phyloP scores from a whole-genome alignment of 768 basidiomycete species.

The Gymnopilus dilepis region DNA sequence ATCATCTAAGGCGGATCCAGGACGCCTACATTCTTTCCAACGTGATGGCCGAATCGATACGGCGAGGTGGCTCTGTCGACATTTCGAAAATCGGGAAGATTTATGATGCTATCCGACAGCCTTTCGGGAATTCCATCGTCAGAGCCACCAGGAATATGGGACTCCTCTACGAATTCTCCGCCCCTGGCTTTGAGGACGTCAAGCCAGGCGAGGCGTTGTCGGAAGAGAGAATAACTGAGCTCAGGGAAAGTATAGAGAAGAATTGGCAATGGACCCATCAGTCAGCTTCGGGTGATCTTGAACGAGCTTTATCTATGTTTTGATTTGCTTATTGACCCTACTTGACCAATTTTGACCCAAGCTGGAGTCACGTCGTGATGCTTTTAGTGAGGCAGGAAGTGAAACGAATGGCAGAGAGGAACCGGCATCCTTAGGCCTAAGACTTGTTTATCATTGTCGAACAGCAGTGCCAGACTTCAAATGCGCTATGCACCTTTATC shows the following conservation, averaged over 20 bases:
- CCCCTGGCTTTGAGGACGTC: slow-evolving; percentile 30
- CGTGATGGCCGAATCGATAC: slow-evolving; percentile 46
- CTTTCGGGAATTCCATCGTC: slow-evolving; percentile 41
- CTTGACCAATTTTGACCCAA: no score
- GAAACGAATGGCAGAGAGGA: no score
- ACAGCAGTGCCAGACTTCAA: no score
- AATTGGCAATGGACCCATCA: slow-evolving; percentile 58
- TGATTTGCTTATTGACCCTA: neutral
- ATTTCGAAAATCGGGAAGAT: slow-evolving; percentile 39
- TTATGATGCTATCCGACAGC: slow-evolving; percentile 52
- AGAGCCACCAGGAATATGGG: slow-evolving; percentile 43
- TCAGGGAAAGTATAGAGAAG: slow-evolving; percentile 44
- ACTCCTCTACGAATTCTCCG: slow-evolving; percentile 39
- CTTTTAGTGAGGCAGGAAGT: no score
- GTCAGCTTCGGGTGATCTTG: slow-evolving; percentile 36
- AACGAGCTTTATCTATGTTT: slow-evolving; percentile 19
- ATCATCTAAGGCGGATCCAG: slow-evolving; percentile 32
- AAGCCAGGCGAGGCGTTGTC: slow-evolving; percentile 26
- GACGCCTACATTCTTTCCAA: slow-evolving; percentile 50
- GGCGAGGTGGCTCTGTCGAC: slow-evolving; percentile 33
- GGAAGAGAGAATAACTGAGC: slow-evolving; percentile 34
- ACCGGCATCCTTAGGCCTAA: no score
- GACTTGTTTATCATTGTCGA: no score
- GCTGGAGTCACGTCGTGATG: no score
- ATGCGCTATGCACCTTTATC: no score